A percentile compares a stretch with the other conserved stretches of the same genome.
Evolutionary conservation across 257 asterid genomes (phyloP).

Genomic region (Linaria vulgaris): DNA sequence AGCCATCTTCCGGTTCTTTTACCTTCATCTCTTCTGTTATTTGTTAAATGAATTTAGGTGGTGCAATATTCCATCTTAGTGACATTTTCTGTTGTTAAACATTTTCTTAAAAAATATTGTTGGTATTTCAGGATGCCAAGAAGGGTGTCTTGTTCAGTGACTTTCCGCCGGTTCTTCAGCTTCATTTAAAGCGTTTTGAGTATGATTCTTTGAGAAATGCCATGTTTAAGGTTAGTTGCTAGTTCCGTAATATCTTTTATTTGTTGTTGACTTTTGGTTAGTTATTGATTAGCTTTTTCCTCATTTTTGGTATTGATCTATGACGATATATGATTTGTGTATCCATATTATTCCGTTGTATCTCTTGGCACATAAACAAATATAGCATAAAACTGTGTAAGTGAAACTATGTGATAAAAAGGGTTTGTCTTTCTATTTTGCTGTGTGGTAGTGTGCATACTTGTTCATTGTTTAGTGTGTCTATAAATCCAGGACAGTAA

Average conservation of each 20-base stretch:
- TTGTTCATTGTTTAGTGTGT: constrained; percentile 7
- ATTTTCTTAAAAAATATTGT: constrained; percentile 27
- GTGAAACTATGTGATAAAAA: constrained; percentile 1
- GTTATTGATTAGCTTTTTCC: neutral
- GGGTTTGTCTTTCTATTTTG: neutral
- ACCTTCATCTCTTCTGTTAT: constrained; percentile 20
- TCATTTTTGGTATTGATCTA: constrained; percentile 11
- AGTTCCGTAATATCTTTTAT: constrained; percentile 1
- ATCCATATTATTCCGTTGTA: constrained; percentile 3
- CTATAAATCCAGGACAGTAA: neutral
- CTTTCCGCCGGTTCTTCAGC: constrained; percentile 99
- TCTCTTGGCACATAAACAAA: constrained; percentile 6
- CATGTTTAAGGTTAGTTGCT: constrained; percentile 84
- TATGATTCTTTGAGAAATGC: constrained; percentile 95
- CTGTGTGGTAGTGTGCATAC: neutral
- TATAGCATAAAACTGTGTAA: constrained; percentile 18
- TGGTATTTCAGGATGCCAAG: constrained; percentile 81
- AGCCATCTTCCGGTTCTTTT: constrained; percentile 10
- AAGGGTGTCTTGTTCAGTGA: constrained; percentile 95
- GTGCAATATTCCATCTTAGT: constrained; percentile 16
- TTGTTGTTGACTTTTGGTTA: constrained; percentile 14
- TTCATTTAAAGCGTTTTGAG: constrained; percentile 96
- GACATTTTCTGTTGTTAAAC: constrained; percentile 8
- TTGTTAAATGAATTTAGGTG: constrained; percentile 21
- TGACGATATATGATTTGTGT: constrained; percentile 2